These are phyloP conservation scores for Grammothele lineata DNA, from an alignment of 768 basidiomycete genomes.

Conservation along the genomic window DNA sequence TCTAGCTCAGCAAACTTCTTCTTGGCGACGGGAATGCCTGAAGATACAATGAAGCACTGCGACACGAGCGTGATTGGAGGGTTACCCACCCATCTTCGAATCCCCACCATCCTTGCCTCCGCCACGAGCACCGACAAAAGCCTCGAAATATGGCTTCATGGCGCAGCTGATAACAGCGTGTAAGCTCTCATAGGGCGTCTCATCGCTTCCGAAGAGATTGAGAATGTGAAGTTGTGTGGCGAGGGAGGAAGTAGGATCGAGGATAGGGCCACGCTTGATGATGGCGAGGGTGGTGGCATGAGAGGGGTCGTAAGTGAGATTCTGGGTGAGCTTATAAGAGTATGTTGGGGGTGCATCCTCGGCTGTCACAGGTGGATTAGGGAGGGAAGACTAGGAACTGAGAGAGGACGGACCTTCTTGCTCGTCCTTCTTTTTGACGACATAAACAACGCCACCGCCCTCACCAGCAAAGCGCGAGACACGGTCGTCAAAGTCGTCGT, in stretches of 20 bases:
- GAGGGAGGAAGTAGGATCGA: slow-evolving; percentile 79
- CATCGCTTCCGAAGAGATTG: slow-evolving; percentile 85
- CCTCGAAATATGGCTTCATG: slow-evolving; percentile 98
- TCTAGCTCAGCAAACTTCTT: slow-evolving; percentile 99
- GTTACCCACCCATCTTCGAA: slow-evolving; percentile 66
- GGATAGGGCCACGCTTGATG: slow-evolving; percentile 84
- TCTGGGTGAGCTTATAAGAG: slow-evolving; percentile 62
- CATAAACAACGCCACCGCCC: slow-evolving; percentile 73
- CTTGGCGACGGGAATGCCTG: slow-evolving; percentile 95
- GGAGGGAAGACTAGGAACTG: neutral
- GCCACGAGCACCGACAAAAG: slow-evolving; percentile 85
- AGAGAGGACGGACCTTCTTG: slow-evolving; percentile 53
- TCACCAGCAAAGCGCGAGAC: slow-evolving; percentile 74
- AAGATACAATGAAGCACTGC: too few relatives aligned
- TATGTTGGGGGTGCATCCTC: slow-evolving; percentile 60
- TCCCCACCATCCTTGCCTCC: slow-evolving; percentile 70
- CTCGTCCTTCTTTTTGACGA: slow-evolving; percentile 75
- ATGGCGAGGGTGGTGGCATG: slow-evolving; percentile 86
- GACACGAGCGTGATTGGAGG: neutral
- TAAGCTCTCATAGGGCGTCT: slow-evolving; percentile 91
- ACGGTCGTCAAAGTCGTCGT: slow-evolving; percentile 70
- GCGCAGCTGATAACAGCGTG: slow-evolving; percentile 94
- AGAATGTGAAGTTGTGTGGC: slow-evolving; percentile 87
- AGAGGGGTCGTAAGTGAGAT: slow-evolving; percentile 75
- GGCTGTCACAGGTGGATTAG: slow-evolving; percentile 31